Conservation (phyloP, 2,329 filamentous ascomycete genomes). For the Colletotrichum camelliae region DNA sequence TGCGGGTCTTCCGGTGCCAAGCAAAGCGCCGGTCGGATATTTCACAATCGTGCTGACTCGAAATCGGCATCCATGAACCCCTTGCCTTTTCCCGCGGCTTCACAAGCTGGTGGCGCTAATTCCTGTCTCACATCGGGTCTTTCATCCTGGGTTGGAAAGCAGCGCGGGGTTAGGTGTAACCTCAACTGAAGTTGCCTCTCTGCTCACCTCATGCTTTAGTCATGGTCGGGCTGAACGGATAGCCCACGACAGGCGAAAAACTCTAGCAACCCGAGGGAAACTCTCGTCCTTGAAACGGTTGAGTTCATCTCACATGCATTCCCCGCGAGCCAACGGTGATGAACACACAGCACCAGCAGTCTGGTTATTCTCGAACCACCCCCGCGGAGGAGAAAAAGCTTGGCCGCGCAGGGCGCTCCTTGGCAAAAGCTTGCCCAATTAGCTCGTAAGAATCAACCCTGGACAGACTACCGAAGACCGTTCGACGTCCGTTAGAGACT, state of each 20-base stretch:
- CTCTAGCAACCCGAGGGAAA: neutral
- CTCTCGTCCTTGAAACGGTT: neutral
- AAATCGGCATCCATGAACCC: rapidly evolving
- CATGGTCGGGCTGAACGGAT: neutral
- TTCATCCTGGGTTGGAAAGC: neutral
- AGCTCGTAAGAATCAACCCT: neutral
- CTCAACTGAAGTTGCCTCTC: neutral
- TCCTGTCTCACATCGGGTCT: neutral
- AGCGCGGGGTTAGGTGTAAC: neutral
- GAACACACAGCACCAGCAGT: neutral
- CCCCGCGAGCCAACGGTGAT: neutral
- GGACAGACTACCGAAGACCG: neutral
- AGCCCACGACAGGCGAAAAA: neutral
- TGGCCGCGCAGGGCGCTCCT: neutral
- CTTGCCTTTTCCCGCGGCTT: neutral
- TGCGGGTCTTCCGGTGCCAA: neutral
- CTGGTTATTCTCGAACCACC: neutral
- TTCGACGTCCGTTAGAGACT: neutral
- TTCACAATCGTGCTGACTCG: neutral
- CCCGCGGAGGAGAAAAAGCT: neutral
- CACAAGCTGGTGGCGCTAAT: neutral
- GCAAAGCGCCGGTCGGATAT: neutral
- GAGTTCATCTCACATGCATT: neutral
- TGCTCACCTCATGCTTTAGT: neutral
- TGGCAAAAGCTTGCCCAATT: neutral